These are phyloP conservation scores for sweet orange (Citrus sinensis) DNA, from an alignment of 345 rosid species.

Conservation along the genomic window DVS_A1.0 CM039165.1:29341001-29341500, in stretches of 20 bases:
- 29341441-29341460: not conserved
- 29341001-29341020: constrained; percentile 19
- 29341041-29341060: constrained; percentile 9
- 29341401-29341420: constrained; percentile 8
- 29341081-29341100: not conserved
- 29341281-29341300: constrained; percentile 51
- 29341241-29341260: constrained; percentile 46
- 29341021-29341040: constrained; percentile 26
- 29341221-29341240: constrained; percentile 43
- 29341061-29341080: constrained; percentile 9
- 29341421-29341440: constrained; percentile 10
- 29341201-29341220: not conserved
- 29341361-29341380: constrained; percentile 21
- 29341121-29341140: not conserved
- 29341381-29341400: constrained; percentile 22
- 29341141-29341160: no score
- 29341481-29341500: not conserved
- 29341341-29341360: constrained; percentile 31
- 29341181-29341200: no score
- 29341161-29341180: not conserved
- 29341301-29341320: constrained; percentile 18
- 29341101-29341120: not conserved
- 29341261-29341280: constrained; percentile 56
- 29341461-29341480: not conserved
- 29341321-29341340: constrained; percentile 20